Percentiles rank a stretch among this genome's conserved stretches.
Evolutionary conservation across 768 basidiomycete genomes (phyloP).

Genomic region (Strobilomyces echinocephalus): DNA sequence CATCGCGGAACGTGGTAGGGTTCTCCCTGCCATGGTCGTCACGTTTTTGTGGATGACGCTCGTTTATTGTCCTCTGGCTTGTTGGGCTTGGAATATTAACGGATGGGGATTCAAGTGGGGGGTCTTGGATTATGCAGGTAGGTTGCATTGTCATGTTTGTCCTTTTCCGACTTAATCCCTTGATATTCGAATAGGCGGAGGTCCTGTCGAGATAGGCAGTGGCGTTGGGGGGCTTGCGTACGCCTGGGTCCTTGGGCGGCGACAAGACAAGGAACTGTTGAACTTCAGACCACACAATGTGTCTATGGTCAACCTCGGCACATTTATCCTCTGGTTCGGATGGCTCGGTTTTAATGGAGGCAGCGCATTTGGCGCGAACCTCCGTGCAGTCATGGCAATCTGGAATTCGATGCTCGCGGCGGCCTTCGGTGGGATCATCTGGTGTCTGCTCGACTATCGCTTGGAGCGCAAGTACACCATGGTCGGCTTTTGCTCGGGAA

Average conservation of each 20-base stretch:
- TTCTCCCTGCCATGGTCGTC: constrained; percentile 77
- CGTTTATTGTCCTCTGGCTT: constrained; percentile 84
- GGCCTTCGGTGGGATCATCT: constrained; percentile 76
- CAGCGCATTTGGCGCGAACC: constrained; percentile 81
- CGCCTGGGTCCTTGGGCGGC: constrained; percentile 80
- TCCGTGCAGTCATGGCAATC: constrained; percentile 78
- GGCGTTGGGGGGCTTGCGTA: constrained; percentile 84
- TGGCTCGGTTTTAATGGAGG: constrained; percentile 92
- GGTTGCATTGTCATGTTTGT: constrained; percentile 14
- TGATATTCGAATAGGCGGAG: constrained; percentile 50
- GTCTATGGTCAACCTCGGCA: constrained; percentile 76
- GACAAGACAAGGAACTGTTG: constrained; percentile 63
- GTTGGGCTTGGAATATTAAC: constrained; percentile 75
- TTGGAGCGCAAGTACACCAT: constrained; percentile 80
- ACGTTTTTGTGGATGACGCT: constrained; percentile 82
- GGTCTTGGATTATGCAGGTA: constrained; percentile 83
- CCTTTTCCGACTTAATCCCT: neutral
- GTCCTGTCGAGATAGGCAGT: constrained; percentile 83
- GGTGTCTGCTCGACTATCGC: constrained; percentile 78
- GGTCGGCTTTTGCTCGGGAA: constrained; percentile 87
- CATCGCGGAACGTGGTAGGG: constrained; percentile 80
- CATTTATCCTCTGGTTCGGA: constrained; percentile 83
- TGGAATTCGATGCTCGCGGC: constrained; percentile 89
- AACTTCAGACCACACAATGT: constrained; percentile 90
- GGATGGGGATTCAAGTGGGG: constrained; percentile 88